These are phyloP conservation scores for Phallus indusiatus DNA, from an alignment of 768 basidiomycete species.

Conservation along the genomic window DNA sequence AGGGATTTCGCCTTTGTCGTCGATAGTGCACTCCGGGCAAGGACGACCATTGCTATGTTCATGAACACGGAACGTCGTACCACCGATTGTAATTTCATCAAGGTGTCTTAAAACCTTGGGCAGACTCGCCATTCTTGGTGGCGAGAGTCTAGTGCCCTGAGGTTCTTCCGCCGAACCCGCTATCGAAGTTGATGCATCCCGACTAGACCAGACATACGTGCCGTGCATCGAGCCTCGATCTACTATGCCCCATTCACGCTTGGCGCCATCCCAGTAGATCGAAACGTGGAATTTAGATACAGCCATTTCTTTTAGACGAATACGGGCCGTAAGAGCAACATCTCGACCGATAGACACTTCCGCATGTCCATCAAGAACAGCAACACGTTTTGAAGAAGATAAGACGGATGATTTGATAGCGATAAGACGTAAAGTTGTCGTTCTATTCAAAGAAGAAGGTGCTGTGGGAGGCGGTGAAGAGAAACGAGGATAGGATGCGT, in stretches of 20 bases:
- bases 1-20: conserved; percentile 47
- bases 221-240: conserved; percentile 86
- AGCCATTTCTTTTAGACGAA: conserved; percentile 76
- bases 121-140: conserved; percentile 55
- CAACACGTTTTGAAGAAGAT: conserved; percentile 39
- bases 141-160: conserved; percentile 46
- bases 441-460: conserved; percentile 9
- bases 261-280: conserved; percentile 54
- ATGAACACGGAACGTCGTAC: conserved; percentile 62
- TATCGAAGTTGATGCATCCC: neutral
- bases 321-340: conserved; percentile 39
- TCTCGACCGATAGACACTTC: conserved; percentile 75
- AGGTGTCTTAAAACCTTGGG: conserved; percentile 55
- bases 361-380: conserved; percentile 46
- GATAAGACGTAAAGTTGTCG: conserved; percentile 27
- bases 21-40: conserved; percentile 50
- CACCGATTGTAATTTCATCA: conserved; percentile 58
- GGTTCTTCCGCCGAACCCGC: conserved; percentile 8
- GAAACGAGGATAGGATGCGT: neutral
- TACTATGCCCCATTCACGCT: conserved; percentile 60
- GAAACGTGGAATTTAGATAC: conserved; percentile 78
- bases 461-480: neutral
- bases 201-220: conserved; percentile 44
- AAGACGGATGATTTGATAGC: conserved; percentile 36
- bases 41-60: conserved; percentile 54